Evolutionary conservation across 2,329 filamentous ascomycete genomes (phyloP).

Genomic region (Botrytis tulipae): DNA sequence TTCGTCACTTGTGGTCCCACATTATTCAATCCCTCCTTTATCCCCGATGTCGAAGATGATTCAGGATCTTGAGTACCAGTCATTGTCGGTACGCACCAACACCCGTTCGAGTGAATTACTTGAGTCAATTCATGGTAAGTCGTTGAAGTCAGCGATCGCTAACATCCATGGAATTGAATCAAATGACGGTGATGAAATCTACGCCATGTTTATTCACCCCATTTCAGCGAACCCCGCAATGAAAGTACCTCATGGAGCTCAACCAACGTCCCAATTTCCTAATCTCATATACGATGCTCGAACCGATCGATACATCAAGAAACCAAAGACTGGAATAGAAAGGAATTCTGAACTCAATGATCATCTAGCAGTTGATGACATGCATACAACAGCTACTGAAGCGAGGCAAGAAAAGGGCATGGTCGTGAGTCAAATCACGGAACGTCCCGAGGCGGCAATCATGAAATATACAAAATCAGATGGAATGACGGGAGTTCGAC

Average conservation of each 20-base stretch:
- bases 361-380: neutral
- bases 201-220: neutral
- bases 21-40: neutral
- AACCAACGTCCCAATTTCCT: neutral
- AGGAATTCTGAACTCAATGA: neutral
- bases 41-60: constrained; percentile 7
- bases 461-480: neutral
- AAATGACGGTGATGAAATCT: neutral
- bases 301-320: neutral
- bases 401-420: neutral
- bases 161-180: neutral
- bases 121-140: neutral
- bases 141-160: neutral
- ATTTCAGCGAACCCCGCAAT: neutral
- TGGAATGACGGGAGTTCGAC: neutral
- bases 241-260: neutral
- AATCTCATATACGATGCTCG: neutral
- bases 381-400: neutral
- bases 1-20: neutral
- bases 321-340: neutral
- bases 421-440: neutral
- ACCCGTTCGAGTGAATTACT: neutral
- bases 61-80: neutral
- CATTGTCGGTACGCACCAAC: too few relatives aligned
- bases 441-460: neutral